Evolutionary conservation across 495 filamentous ascomycete genomes (phyloP).

Genomic region (Penicillium coprophilum): DNA sequence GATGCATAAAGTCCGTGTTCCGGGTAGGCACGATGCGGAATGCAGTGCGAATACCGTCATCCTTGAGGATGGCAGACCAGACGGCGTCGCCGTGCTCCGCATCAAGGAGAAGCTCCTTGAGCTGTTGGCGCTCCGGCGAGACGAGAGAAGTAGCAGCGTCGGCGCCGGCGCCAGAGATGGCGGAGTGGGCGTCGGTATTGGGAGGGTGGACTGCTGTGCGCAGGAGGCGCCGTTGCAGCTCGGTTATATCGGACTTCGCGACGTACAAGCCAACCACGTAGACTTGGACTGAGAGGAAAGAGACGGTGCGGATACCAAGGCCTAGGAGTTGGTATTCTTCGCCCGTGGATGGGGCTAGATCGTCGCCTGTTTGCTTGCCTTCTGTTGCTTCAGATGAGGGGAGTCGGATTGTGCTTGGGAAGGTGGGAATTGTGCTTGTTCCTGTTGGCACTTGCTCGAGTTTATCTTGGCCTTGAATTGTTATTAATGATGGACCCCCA

Average conservation of each 20-base stretch:
- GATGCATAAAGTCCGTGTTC: slow-evolving; percentile 87
- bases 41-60: slow-evolving; percentile 62
- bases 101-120: slow-evolving; percentile 69
- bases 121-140: slow-evolving; percentile 67
- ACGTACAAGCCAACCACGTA: slow-evolving; percentile 94
- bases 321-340: slow-evolving; percentile 86
- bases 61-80: slow-evolving; percentile 70
- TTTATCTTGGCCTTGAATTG: slow-evolving; percentile 53
- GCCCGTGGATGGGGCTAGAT: slow-evolving; percentile 30
- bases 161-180: slow-evolving; percentile 51
- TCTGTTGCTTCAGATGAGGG: slow-evolving; percentile 42
- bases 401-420: slow-evolving; percentile 70
- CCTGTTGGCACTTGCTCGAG: slow-evolving; percentile 73
- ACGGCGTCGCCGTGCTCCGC: slow-evolving; percentile 61
- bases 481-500: slow-evolving; percentile 40
- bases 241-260: slow-evolving; percentile 68
- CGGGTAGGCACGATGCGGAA: slow-evolving; percentile 80
- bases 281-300: slow-evolving; percentile 86
- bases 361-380: slow-evolving; percentile 42
- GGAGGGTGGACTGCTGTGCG: slow-evolving; percentile 42
- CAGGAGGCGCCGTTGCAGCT: slow-evolving; percentile 57
- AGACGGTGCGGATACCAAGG: slow-evolving; percentile 83
- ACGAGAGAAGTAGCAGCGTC: slow-evolving; percentile 76
- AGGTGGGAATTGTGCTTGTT: slow-evolving; percentile 77
- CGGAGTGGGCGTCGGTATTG: slow-evolving; percentile 45